Percentiles rank a stretch among this genome's conserved stretches.
These are phyloP conservation scores for Echites panduratus DNA, from an alignment of 257 asterid species.

Conservation along the genomic window DNA sequence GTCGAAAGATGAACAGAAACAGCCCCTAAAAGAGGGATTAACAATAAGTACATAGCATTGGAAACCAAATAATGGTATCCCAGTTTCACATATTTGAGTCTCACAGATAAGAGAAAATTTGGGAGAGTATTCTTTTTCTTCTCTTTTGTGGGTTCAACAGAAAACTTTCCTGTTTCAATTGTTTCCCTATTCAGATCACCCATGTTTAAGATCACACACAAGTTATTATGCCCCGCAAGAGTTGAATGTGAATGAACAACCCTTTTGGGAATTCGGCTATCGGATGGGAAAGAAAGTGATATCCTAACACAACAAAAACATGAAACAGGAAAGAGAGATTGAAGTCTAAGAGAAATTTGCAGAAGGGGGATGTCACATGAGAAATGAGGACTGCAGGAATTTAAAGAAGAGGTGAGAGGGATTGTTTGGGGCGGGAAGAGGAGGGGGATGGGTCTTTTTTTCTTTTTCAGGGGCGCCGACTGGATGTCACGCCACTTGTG, in stretches of 20 bases:
- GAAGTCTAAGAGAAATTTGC: neutral
- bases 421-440: neutral
- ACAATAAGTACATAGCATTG: slow-evolving; percentile 18
- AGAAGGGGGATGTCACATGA: neutral
- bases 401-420: neutral
- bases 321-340: slow-evolving; percentile 8
- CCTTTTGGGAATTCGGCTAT: slow-evolving; percentile 12
- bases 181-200: slow-evolving; percentile 5
- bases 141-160: neutral
- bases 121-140: slow-evolving; percentile 13
- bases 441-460: neutral
- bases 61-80: slow-evolving; percentile 26
- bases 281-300: slow-evolving; percentile 12
- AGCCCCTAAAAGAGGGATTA: slow-evolving; percentile 5
- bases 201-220: slow-evolving; percentile 17
- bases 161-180: neutral
- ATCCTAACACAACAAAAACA: slow-evolving; percentile 16
- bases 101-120: slow-evolving; percentile 17
- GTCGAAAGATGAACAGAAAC: slow-evolving; percentile 25
- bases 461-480: too few relatives aligned
- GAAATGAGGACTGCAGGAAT: neutral
- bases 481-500: neutral
- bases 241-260: neutral
- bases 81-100: slow-evolving; percentile 32
- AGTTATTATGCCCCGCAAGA: neutral